phyloP scores from a whole-genome alignment of 2,329 filamentous ascomycete species.

The Neurospora sp. region DNA sequence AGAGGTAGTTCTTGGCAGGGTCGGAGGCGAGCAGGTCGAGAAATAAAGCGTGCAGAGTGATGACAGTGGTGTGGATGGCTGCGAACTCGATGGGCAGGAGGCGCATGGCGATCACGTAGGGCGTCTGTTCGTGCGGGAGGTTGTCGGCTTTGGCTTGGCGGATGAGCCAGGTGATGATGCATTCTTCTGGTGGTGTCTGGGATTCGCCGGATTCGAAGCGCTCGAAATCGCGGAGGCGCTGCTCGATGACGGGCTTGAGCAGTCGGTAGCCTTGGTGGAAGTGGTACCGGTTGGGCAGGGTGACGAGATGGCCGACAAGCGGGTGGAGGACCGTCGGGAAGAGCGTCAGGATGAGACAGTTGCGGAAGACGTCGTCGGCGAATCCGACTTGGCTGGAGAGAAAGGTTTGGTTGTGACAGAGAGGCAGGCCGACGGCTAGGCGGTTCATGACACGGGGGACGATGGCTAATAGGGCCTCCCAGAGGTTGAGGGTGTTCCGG shows the following conservation, averaged over 20 bases:
- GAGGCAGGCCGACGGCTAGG: slow-evolving; percentile 28
- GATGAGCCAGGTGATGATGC: slow-evolving; percentile 49
- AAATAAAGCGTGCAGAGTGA: slow-evolving; percentile 38
- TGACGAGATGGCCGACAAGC: slow-evolving; percentile 34
- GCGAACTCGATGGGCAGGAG: slow-evolving; percentile 48
- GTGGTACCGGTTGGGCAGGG: slow-evolving; percentile 35
- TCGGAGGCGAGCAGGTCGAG: slow-evolving; percentile 35
- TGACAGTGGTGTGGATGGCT: slow-evolving; percentile 46
- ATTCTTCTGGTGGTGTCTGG: slow-evolving; percentile 32
- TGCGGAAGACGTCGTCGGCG: slow-evolving; percentile 37
- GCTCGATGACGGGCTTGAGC: slow-evolving; percentile 36
- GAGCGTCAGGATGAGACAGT: slow-evolving; percentile 34
- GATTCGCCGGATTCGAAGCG: slow-evolving; percentile 24
- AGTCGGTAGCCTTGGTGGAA: slow-evolving; percentile 32
- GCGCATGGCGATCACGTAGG: slow-evolving; percentile 37
- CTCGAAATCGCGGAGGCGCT: slow-evolving; percentile 36
- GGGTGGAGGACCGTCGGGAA: slow-evolving; percentile 39
- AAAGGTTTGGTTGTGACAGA: slow-evolving; percentile 33
- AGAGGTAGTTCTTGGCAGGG: slow-evolving; percentile 24
- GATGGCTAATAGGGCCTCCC: slow-evolving; percentile 33
- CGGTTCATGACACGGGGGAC: slow-evolving; percentile 34
- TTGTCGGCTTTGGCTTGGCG: slow-evolving; percentile 37
- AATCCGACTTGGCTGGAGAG: slow-evolving; percentile 38
- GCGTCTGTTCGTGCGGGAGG: slow-evolving; percentile 31
- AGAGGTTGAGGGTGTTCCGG: slow-evolving; percentile 32